Evolutionary conservation across 1,139 yeast genomes (phyloP).

Genomic region (Taphrina deformans): DNA sequence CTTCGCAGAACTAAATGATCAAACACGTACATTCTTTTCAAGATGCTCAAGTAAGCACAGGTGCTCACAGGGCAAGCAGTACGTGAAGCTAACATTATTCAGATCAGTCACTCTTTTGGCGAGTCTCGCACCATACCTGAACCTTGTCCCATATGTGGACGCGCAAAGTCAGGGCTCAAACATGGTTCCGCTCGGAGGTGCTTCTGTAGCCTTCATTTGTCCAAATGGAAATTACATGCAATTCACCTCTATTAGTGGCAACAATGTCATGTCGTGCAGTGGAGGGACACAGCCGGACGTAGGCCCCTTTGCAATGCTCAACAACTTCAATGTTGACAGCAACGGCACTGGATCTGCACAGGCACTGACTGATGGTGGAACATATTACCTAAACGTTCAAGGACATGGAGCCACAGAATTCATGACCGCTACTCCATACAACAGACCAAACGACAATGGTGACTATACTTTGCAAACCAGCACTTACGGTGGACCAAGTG

Average conservation of each 20-base stretch:
- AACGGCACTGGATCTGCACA: slow-evolving; percentile 13
- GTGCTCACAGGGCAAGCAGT: too few relatives aligned
- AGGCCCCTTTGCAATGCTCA: slow-evolving; percentile 7
- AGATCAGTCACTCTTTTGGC: not conserved
- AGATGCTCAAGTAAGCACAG: not conserved
- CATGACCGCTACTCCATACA: slow-evolving; percentile 14
- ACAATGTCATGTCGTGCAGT: not conserved
- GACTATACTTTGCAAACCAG: slow-evolving; percentile 7
- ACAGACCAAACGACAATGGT: slow-evolving; percentile 3
- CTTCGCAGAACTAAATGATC: not conserved
- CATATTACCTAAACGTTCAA: slow-evolving; percentile 10
- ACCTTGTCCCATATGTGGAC: not conserved
- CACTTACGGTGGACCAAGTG: slow-evolving; percentile 13
- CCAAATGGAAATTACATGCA: slow-evolving; percentile 22
- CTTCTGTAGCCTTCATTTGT: slow-evolving; percentile 8
- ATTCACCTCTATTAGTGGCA: not conserved
- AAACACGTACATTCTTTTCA: not conserved
- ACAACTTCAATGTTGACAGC: slow-evolving; percentile 18
- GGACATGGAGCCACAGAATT: slow-evolving; percentile 3
- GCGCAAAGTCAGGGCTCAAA: slow-evolving; percentile 12
- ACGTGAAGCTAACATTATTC: not conserved
- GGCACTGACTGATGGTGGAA: slow-evolving; percentile 11
- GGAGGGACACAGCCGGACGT: not conserved
- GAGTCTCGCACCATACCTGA: not conserved
- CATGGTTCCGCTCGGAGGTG: slow-evolving; percentile 16